These are phyloP conservation scores for Leptodontidium sp. DNA, from an alignment of 2,329 filamentous ascomycete genomes.

Conservation along the genomic window DNA sequence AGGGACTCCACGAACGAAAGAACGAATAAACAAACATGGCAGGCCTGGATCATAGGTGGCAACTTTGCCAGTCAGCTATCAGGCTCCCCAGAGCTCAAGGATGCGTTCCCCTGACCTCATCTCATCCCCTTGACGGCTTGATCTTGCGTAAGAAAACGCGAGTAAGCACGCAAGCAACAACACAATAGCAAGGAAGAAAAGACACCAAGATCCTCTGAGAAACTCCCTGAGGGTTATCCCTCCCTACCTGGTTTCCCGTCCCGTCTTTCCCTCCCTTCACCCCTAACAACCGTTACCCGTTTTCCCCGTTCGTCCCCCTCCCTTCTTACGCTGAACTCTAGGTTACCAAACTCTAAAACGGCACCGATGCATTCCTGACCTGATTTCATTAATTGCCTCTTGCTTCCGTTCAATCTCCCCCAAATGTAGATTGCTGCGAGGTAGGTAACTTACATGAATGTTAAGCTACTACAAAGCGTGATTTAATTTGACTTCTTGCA, in stretches of 20 bases:
- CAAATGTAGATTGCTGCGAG: background rate
- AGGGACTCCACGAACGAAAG: background rate
- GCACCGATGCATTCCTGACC: background rate
- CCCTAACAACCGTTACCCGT: too few species aligned
- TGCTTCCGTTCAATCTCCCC: background rate
- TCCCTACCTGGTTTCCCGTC: background rate
- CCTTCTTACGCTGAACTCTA: background rate
- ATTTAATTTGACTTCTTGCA: slow-evolving; percentile 8
- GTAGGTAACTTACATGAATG: too few species aligned
- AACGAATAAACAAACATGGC: background rate
- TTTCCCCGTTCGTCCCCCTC: background rate
- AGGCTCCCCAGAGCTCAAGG: slow-evolving; percentile 1
- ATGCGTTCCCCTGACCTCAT: slow-evolving; percentile 1
- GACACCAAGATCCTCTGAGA: too few species aligned
- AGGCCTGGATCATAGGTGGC: slow-evolving; percentile 4
- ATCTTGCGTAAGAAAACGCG: background rate
- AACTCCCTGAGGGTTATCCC: background rate
- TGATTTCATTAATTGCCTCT: background rate
- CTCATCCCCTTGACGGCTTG: background rate
- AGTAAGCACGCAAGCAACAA: background rate
- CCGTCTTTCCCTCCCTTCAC: background rate
- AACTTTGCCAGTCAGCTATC: background rate
- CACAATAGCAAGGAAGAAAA: background rate
- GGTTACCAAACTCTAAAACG: background rate
- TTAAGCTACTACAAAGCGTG: slow-evolving; percentile 13